Conservation (phyloP, 257 asterid species). For the Nicotiana tomentosiformis region DNA sequence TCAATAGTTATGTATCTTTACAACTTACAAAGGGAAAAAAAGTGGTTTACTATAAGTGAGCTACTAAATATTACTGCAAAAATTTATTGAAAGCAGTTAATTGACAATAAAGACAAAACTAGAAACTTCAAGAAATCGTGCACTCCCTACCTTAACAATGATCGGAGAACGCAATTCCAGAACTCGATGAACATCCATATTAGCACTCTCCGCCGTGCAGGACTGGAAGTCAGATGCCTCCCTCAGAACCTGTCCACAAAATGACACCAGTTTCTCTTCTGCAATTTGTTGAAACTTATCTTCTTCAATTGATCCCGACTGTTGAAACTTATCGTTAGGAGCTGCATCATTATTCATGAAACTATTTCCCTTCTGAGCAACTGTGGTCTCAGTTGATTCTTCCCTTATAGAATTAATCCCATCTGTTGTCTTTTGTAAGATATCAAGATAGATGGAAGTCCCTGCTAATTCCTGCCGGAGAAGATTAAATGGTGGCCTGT, state of each 20-base stretch:
- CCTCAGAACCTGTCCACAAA: slow-evolving; percentile 83
- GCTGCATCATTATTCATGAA: not conserved
- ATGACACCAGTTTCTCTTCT: slow-evolving; percentile 79
- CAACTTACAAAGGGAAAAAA: not conserved
- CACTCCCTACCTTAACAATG: slow-evolving; percentile 67
- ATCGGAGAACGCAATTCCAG: slow-evolving; percentile 90
- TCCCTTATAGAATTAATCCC: slow-evolving; percentile 28
- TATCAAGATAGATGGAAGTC: slow-evolving; percentile 82
- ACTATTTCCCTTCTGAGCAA: too few species aligned
- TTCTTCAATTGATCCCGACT: slow-evolving; percentile 33
- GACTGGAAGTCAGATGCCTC: slow-evolving; percentile 95
- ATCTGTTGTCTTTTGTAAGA: slow-evolving; percentile 79
- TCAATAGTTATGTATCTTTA: not conserved
- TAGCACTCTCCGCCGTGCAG: slow-evolving; percentile 66
- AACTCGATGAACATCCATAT: slow-evolving; percentile 87
- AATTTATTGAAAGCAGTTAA: not conserved
- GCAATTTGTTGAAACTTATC: slow-evolving; percentile 72
- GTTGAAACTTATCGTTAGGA: slow-evolving; percentile 8
- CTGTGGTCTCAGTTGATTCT: slow-evolving; percentile 8
- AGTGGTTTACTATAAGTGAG: not conserved
- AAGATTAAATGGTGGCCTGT: slow-evolving; percentile 93
- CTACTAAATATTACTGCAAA: not conserved
- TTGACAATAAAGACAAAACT: not conserved
- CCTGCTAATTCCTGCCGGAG: slow-evolving; percentile 98
- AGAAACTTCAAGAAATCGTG: not conserved